These are phyloP conservation scores for Aspergillus sparsus DNA, from an alignment of 495 filamentous ascomycete species.

Conservation along the genomic window DNA sequence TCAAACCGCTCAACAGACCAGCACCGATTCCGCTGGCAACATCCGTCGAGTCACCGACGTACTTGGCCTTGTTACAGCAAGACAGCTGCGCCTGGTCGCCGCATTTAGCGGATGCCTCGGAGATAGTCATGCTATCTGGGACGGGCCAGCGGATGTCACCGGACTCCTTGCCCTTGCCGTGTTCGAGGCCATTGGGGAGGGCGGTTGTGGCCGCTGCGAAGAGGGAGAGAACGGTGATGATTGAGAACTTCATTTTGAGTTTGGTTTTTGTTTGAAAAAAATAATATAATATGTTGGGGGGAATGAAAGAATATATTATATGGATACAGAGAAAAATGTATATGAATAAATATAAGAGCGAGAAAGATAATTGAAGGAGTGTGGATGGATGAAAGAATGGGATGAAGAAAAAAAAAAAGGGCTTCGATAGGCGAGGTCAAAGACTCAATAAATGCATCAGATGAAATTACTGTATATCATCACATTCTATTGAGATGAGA, in stretches of 20 bases:
- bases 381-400: not conserved
- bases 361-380: not conserved
- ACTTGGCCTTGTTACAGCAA: slow-evolving; percentile 50
- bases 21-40: slow-evolving; percentile 31
- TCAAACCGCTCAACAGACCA: slow-evolving; percentile 35
- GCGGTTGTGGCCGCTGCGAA: slow-evolving; percentile 9
- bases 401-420: not conserved
- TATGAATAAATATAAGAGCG: not conserved
- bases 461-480: no score
- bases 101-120: slow-evolving; percentile 51
- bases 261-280: slow-evolving; percentile 2
- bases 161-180: slow-evolving; percentile 21
- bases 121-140: slow-evolving; percentile 45
- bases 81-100: slow-evolving; percentile 52
- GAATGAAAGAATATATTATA: not conserved
- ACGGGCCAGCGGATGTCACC: slow-evolving; percentile 34
- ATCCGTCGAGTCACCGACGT: slow-evolving; percentile 47
- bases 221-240: slow-evolving; percentile 14
- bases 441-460: no score
- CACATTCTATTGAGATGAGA: no score
- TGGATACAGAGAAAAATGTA: no score
- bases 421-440: not conserved
- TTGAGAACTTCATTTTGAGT: slow-evolving; percentile 21
- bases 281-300: not conserved
- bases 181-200: slow-evolving; percentile 5